A percentile compares a stretch with the other conserved stretches of the same genome.
These are phyloP conservation scores for Modicella reniformis DNA, from an alignment of 371 early-diverging fungal species.

Conservation along the genomic window DNA sequence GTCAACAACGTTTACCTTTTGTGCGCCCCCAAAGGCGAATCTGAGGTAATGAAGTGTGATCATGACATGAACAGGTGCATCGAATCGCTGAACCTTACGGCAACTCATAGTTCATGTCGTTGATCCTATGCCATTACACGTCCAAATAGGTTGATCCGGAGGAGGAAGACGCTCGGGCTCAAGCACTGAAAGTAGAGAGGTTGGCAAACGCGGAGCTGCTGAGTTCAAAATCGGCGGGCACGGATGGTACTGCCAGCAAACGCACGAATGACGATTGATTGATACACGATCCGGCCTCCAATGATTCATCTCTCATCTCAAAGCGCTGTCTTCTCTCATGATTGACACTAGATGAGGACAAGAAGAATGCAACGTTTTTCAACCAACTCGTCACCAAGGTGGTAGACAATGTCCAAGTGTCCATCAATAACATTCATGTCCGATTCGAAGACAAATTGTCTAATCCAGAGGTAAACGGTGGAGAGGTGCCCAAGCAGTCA, in stretches of 20 bases:
- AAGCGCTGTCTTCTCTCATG: not conserved
- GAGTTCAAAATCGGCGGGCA: constrained; percentile 52
- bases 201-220: constrained; percentile 85
- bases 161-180: constrained; percentile 82
- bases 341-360: constrained; percentile 58
- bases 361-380: constrained; percentile 81
- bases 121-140: not conserved
- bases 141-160: constrained; percentile 74
- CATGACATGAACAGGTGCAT: not conserved
- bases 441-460: constrained; percentile 91
- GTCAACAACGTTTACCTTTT: constrained; percentile 91
- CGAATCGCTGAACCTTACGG: not conserved
- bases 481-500: not conserved
- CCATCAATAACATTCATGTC: constrained; percentile 94
- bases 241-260: constrained; percentile 42
- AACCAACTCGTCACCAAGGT: constrained; percentile 91
- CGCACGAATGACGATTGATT: not conserved
- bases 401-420: constrained; percentile 94
- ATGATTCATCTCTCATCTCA: not conserved
- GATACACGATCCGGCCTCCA: not conserved
- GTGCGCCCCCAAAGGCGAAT: constrained; percentile 84
- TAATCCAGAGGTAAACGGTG: constrained; percentile 60
- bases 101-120: too few species aligned
- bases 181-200: constrained; percentile 84
- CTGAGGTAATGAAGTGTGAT: constrained; percentile 60